Conservation (phyloP, 257 asterid species). For the Anisodus acutangulus region DNA sequence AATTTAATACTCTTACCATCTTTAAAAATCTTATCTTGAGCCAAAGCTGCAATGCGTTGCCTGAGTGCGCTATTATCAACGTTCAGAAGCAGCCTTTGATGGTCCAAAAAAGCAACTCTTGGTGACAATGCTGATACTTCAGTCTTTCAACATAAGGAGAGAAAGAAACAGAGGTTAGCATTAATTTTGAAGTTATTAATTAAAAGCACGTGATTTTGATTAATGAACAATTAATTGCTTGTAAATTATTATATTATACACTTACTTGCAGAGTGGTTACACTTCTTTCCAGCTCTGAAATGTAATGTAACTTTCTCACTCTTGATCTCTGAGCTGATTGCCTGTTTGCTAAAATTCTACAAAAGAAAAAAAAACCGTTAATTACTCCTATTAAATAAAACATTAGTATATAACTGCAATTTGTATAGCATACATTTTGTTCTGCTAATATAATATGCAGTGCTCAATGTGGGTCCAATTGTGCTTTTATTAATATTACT, state of each 20-base stretch:
- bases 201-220: background rate
- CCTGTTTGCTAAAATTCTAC: constrained; percentile 85
- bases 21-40: constrained; percentile 91
- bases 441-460: background rate
- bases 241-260: background rate
- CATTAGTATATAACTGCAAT: background rate
- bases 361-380: background rate
- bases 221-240: background rate
- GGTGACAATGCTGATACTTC: constrained; percentile 96
- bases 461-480: background rate
- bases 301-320: constrained; percentile 86
- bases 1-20: constrained; percentile 54
- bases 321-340: constrained; percentile 98
- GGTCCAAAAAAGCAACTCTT: constrained; percentile 86
- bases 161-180: background rate
- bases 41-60: constrained; percentile 93
- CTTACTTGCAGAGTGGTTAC: constrained; percentile 80
- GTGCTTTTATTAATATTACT: background rate
- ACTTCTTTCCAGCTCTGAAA: constrained; percentile 94
- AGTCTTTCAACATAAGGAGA: constrained; percentile 39
- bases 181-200: background rate
- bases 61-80: constrained; percentile 89
- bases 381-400: background rate
- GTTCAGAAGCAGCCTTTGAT: constrained; percentile 76
- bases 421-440: background rate